Percentiles rank a stretch among this genome's conserved stretches.
Evolutionary conservation across 768 basidiomycete genomes (phyloP).

Genomic region (Boletellus emodensis): DNA sequence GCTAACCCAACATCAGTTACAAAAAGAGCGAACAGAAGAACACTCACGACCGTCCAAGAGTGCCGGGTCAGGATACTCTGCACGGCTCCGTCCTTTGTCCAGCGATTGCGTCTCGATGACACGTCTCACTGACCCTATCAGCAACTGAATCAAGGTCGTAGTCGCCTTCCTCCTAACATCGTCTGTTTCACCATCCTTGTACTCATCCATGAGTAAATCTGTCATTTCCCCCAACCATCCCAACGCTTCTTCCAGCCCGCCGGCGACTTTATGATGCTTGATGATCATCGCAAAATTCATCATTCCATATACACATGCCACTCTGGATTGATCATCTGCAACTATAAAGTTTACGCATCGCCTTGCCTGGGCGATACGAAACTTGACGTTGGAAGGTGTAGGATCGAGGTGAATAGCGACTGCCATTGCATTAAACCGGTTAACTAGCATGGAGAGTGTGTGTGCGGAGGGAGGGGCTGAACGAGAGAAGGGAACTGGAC

Average conservation of each 20-base stretch:
- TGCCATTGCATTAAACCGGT: constrained; percentile 72
- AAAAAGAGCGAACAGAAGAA: not conserved
- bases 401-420: constrained; percentile 69
- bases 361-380: constrained; percentile 60
- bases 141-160: constrained; percentile 42
- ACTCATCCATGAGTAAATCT: constrained; percentile 51
- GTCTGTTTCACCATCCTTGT: constrained; percentile 30
- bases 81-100: constrained; percentile 32
- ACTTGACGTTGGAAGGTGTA: constrained; percentile 38
- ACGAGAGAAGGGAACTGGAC: constrained; percentile 61
- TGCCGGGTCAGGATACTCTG: constrained; percentile 58
- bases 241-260: constrained; percentile 45
- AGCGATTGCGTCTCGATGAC: constrained; percentile 43
- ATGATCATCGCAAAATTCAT: constrained; percentile 65
- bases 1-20: constrained; percentile 35
- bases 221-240: constrained; percentile 66
- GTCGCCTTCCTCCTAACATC: constrained; percentile 23
- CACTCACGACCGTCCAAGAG: constrained; percentile 54
- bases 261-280: constrained; percentile 46
- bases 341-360: constrained; percentile 65
- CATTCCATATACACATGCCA: constrained; percentile 72
- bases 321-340: constrained; percentile 58
- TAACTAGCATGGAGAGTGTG: constrained; percentile 74
- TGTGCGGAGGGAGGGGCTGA: constrained; percentile 44
- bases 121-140: constrained; percentile 55